phyloP scores from a whole-genome alignment of 1,284 basidiomycete species.

The Leccinum angustisporum region DNA sequence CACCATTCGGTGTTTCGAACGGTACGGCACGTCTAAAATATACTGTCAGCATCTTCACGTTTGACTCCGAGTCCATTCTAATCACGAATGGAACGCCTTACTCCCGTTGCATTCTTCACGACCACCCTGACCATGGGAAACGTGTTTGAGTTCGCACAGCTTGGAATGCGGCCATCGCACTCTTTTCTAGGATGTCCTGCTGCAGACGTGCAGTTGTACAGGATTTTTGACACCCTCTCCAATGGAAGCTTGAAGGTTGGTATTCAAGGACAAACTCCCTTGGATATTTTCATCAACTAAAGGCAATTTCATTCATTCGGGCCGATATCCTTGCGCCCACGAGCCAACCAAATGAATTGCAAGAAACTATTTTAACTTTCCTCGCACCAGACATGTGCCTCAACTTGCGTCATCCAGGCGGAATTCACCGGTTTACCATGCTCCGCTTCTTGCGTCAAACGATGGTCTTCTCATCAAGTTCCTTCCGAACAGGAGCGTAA shows the following conservation, averaged over 20 bases:
- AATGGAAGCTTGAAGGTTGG: neutral
- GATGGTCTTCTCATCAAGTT: conserved; percentile 20
- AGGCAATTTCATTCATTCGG: conserved; percentile 3
- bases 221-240: neutral
- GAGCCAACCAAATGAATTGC: conserved; percentile 5
- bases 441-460: conserved; percentile 15
- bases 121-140: conserved; percentile 24
- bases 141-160: neutral
- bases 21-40: neutral
- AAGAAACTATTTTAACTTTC: neutral
- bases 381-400: conserved; percentile 8
- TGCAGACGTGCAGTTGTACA: conserved; percentile 6
- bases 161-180: conserved; percentile 3
- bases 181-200: conserved; percentile 7
- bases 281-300: neutral
- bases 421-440: conserved; percentile 7
- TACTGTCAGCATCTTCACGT: neutral
- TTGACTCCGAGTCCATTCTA: neutral
- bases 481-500: conserved; percentile 28
- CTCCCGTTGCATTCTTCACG: conserved; percentile 1
- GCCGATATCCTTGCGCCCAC: neutral
- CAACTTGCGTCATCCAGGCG: conserved; percentile 4
- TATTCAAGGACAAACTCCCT: neutral
- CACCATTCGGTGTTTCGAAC: neutral
- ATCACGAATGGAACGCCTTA: conserved; percentile 9